Percentiles rank a stretch among this genome's conserved stretches.
These are phyloP conservation scores for Stropharia rugosoannulata DNA, from an alignment of 768 basidiomycete species.

Conservation along the genomic window DNA sequence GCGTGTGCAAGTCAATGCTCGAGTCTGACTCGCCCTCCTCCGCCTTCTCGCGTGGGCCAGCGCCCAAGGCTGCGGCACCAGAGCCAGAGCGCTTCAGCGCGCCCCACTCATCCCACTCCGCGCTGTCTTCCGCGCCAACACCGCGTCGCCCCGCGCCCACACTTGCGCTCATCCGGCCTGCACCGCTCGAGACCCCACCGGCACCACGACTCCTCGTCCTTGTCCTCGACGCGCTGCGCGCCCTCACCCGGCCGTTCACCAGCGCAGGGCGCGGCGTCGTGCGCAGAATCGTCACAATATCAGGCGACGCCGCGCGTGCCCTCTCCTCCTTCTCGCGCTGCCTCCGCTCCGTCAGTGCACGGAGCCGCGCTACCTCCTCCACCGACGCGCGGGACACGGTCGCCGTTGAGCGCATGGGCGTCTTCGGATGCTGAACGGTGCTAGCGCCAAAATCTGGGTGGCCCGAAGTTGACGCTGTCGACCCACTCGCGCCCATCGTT, in stretches of 20 bases:
- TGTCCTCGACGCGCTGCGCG: constrained; percentile 11
- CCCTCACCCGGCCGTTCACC: constrained; percentile 12
- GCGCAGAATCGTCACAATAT: constrained; percentile 2
- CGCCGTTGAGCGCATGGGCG: neutral
- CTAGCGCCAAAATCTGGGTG: too few relatives aligned
- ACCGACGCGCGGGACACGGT: constrained; percentile 27
- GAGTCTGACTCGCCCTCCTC: constrained; percentile 58
- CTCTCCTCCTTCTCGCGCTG: too few relatives aligned
- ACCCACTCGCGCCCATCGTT: too few relatives aligned
- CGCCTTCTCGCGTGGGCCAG: neutral
- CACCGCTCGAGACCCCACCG: neutral
- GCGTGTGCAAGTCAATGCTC: constrained; percentile 67
- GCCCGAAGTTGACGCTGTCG: neutral
- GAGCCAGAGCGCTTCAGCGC: too few relatives aligned
- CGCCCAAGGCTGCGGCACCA: too few relatives aligned
- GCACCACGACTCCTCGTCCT: neutral
- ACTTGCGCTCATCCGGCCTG: too few relatives aligned
- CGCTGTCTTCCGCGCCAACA: neutral
- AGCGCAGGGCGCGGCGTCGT: constrained; percentile 2
- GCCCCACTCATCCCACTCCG: neutral
- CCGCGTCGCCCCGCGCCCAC: neutral
- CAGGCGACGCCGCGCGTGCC: neutral
- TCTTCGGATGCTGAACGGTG: neutral
- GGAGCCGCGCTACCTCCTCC: neutral
- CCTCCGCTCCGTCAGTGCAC: neutral